A percentile compares a stretch with the other conserved stretches of the same genome.
Conservation (phyloP, 2,329 filamentous ascomycete genomes). For the Tolypocladium capitatum region DNA sequence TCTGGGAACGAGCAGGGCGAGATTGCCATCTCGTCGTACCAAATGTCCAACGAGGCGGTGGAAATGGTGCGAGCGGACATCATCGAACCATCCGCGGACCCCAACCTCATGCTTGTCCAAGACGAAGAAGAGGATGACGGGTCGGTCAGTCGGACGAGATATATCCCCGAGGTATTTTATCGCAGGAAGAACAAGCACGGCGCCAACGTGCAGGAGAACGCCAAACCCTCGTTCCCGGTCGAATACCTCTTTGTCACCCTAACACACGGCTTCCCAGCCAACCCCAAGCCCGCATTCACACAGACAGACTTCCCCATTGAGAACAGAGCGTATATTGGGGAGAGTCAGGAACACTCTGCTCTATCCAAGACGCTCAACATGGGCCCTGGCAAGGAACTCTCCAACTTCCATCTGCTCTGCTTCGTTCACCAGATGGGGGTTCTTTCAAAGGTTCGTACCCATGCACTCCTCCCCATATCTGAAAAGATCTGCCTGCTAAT, state of each 20-base stretch:
- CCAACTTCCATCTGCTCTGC: conserved; percentile 89
- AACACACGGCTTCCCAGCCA: conserved; percentile 87
- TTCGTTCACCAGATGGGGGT: conserved; percentile 73
- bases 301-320: conserved; percentile 72
- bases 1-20: conserved; percentile 84
- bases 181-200: conserved; percentile 92
- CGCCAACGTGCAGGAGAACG: conserved; percentile 91
- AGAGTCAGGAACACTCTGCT: conserved; percentile 65
- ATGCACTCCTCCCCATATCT: conserved; percentile 1
- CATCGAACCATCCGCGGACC: conserved; percentile 87
- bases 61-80: conserved; percentile 96
- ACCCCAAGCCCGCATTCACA: conserved; percentile 63
- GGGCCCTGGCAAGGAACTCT: conserved; percentile 50
- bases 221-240: conserved; percentile 89
- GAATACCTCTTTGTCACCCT: conserved; percentile 93
- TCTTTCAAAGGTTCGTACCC: conserved; percentile 60
- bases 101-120: conserved; percentile 85
- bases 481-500: background rate
- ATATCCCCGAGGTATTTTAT: conserved; percentile 97
- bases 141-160: conserved; percentile 56
- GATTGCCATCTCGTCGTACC: conserved; percentile 82
- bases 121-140: conserved; percentile 77
- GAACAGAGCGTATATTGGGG: conserved; percentile 76
- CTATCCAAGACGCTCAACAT: conserved; percentile 57
- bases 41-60: conserved; percentile 87